Base-by-base conservation (phyloP, 2,329 filamentous ascomycete genomes). In the Hypoxylon sp. region DNA sequence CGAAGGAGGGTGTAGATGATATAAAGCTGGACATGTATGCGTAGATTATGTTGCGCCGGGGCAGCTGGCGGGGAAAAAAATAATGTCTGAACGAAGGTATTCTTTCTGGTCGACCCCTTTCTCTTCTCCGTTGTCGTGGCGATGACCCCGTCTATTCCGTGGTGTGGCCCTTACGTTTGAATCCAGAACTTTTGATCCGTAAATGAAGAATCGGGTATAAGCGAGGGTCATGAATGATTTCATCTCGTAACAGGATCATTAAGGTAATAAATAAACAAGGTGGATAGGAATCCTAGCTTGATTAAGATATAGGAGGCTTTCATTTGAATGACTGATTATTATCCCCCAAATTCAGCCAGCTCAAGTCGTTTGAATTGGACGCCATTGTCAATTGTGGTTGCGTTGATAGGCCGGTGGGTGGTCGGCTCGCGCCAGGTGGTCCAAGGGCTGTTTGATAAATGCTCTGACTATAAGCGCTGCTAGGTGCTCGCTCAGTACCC, bases 271-370 rank as follows among this genome's bases (percentile, higher is more conserved):
- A 60, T 25, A 43, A 51, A 60, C 19, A 43, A 11, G 58, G 30
- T 38, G 41, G 46, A 69, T 55, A 36, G 21, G 17, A 66, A 49
- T 46, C 28, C 30, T 52, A 51, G 52, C 17, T 43, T 43, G 58
- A 34, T 65, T 25, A 57, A 57, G 32, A 11, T 25, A 61, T n/a
- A 9, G 19, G 21, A 23, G 30, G 36, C n/a, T 19, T 21, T 61
- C 28, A 74, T 46, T 60, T 62, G 23, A 61, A 69, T 17, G 63
- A 34, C 36, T 61, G 67, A 23, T 75, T 71, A 41, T 75, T 75
- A 38, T 86, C 86, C 50, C 89, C 89, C 17, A 94, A 83, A 75
- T 94, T 93, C 69, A 94, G 80, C 92, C 92, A 94, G 79, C 90
- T 93, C 90, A 94, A 92, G 77, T 94, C 92, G 55, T 85, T 85